Evolutionary conservation across 345 rosid species (phyloP), one percentile per base, ranked within the genome.

Genomic region (Eucalyptus regnans): DNA sequence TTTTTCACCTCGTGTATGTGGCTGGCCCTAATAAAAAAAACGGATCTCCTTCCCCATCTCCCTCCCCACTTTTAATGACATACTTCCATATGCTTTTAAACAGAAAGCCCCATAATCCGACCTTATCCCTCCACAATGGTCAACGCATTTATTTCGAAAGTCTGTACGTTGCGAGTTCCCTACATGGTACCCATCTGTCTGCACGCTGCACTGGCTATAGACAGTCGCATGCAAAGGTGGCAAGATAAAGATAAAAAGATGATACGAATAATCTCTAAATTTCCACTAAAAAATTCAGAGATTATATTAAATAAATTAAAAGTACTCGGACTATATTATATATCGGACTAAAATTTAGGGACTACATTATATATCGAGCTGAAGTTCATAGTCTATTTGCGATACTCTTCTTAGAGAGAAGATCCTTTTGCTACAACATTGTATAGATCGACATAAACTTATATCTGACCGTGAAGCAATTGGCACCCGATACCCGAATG

Each of bases 391-490:
- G 0, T 52, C 25, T 52, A 52, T 52, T 52, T 20, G 1, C 10
- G 2, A 8, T 52, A 52, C 10, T 52, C 20, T 52, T 20, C 2
- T 52, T 52, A 8, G 10, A 66, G 12, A 16, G 22, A 8, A 31
- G 2, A 5, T 31, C 80, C 2, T 9, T 18, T 31, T 17, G 23
- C 12, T 8, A 68, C 23, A 5, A 8, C 4, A 16, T 31, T 0
- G 9, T 62, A 62, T 62, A 14, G 14, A 62, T 27, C 33, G 2
- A 29, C 3, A 7, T n/a, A 4, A n/a, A n/a, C 41, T n/a, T n/a
- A 25, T 64, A n/a, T 15, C 0, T 8, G 0, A n/a, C 10, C 5
- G 5, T 7, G 1, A 60, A 60, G 14, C 15, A 3, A 60, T 60
- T 1, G 68, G 3, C 6, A 66, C 12, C 37, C 79, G 18, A 9